Conservation (phyloP, 2,329 filamentous ascomycete species). For the Neofusicoccum sp. region DNA sequence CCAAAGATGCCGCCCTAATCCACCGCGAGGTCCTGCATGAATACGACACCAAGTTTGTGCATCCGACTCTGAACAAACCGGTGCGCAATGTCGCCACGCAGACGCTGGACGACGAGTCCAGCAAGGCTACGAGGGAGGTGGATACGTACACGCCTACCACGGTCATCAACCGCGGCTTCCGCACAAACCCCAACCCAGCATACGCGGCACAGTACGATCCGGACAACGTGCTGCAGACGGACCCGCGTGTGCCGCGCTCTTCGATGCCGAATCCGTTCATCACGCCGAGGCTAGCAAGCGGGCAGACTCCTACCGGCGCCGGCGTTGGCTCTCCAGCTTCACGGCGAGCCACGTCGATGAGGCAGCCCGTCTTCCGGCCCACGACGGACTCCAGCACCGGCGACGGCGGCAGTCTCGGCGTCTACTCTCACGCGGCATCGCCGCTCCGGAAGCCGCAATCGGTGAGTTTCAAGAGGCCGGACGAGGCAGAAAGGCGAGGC, state of each 20-base stretch:
- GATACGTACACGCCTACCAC: conserved; percentile 62
- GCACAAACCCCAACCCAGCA: conserved; percentile 78
- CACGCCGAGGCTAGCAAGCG: conserved; percentile 15
- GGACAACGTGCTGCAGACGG: conserved; percentile 45
- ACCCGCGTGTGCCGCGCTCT: conserved; percentile 10
- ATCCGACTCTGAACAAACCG: conserved; percentile 78
- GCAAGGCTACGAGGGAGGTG: conserved; percentile 46
- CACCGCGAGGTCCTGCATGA: conserved; percentile 92
- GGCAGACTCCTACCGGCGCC: conserved; percentile 34
- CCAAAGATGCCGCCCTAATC: conserved; percentile 78
- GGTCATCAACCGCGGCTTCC: conserved; percentile 71
- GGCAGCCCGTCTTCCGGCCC: conserved; percentile 47
- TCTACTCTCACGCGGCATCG: conserved; percentile 76
- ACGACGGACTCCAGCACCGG: conserved; percentile 41
- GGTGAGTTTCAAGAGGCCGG: conserved; percentile 47
- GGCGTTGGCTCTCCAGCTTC: conserved; percentile 45
- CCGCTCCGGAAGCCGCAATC: conserved; percentile 77
- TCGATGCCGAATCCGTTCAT: conserved; percentile 19
- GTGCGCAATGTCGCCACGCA: conserved; percentile 80
- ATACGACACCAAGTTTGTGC: conserved; percentile 94
- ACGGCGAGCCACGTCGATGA: conserved; percentile 47
- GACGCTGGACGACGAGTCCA: conserved; percentile 47
- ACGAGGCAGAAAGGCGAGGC: conserved; percentile 27
- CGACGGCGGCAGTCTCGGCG: conserved; percentile 75
- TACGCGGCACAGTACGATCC: conserved; percentile 72